phyloP scores from a whole-genome alignment of 805 yeast genomes.

The Yarrowia yakushimensis region DNA sequence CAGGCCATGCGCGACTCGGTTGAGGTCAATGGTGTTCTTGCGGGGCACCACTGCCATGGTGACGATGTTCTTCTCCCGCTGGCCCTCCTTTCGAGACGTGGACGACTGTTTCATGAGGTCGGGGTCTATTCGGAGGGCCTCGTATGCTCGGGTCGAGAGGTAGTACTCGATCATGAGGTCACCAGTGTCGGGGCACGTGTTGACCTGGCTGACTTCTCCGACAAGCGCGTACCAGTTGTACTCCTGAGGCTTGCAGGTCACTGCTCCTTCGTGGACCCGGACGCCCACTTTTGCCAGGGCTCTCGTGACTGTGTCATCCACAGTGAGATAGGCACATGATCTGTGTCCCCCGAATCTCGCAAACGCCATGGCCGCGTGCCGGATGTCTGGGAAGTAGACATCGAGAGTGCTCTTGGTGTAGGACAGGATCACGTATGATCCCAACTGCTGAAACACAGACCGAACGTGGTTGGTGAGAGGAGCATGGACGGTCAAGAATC shows the following conservation, averaged over 20 bases:
- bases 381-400: conserved; percentile 15
- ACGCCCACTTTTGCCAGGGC: neutral
- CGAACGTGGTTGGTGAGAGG: conserved; percentile 2
- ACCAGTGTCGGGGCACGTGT: conserved; percentile 1
- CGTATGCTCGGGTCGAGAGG: conserved; percentile 9
- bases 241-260: conserved; percentile 10
- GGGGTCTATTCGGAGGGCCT: conserved; percentile 6
- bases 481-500: neutral
- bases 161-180: conserved; percentile 5
- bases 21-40: conserved; percentile 42
- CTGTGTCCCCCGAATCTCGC: neutral
- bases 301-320: neutral
- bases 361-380: conserved; percentile 4
- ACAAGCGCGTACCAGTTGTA: conserved; percentile 18
- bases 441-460: neutral
- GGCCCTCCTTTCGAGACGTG: neutral
- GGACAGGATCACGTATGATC: conserved; percentile 9
- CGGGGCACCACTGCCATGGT: conserved; percentile 36
- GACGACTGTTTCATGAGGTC: conserved; percentile 12
- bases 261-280: neutral
- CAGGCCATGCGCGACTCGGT: conserved; percentile 41
- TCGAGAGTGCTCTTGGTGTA: neutral
- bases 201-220: neutral
- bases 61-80: conserved; percentile 28
- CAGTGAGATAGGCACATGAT: neutral